phyloP scores from a whole-genome alignment of 2,329 filamentous ascomycete genomes.

The Colletotrichum sojae region DNA sequence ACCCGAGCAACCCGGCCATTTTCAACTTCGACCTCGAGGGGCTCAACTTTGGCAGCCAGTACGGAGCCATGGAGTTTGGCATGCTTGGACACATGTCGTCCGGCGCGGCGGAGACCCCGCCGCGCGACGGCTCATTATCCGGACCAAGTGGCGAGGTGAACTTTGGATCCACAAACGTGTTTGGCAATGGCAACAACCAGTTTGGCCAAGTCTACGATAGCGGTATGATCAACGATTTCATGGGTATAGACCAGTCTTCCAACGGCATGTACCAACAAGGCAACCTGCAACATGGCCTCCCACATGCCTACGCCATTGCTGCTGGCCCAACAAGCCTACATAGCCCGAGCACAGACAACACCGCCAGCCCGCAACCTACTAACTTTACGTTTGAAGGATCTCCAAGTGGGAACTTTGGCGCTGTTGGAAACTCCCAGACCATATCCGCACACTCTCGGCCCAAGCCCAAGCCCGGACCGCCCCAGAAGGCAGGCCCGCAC shows the following conservation, averaged over 20 bases:
- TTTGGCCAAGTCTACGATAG: slow-evolving; percentile 66
- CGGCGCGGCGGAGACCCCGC: slow-evolving; percentile 85
- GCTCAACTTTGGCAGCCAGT: slow-evolving; percentile 95
- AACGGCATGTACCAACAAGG: slow-evolving; percentile 68
- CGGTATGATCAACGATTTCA: slow-evolving; percentile 67
- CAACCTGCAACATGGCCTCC: slow-evolving; percentile 73
- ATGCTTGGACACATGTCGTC: slow-evolving; percentile 97
- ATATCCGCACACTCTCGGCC: slow-evolving; percentile 53
- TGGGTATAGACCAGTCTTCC: slow-evolving; percentile 64
- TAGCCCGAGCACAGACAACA: slow-evolving; percentile 75
- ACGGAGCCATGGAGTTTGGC: slow-evolving; percentile 94
- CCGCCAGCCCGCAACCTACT: slow-evolving; percentile 71
- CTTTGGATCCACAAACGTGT: slow-evolving; percentile 63
- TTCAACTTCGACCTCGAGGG: slow-evolving; percentile 98
- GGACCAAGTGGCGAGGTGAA: slow-evolving; percentile 54
- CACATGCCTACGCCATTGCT: slow-evolving; percentile 76
- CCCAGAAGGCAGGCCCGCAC: slow-evolving; percentile 60
- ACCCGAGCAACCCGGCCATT: slow-evolving; percentile 90
- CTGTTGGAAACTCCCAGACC: slow-evolving; percentile 39
- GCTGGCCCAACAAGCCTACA: slow-evolving; percentile 73
- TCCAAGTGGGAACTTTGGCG: slow-evolving; percentile 50
- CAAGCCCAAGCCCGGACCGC: slow-evolving; percentile 61
- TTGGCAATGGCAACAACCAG: slow-evolving; percentile 65
- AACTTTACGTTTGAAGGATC: slow-evolving; percentile 70
- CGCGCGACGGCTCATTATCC: slow-evolving; percentile 71